These are phyloP conservation scores for Pestalotiopsis sp. DNA, from an alignment of 2,329 filamentous ascomycete genomes.

Conservation along the genomic window DNA sequence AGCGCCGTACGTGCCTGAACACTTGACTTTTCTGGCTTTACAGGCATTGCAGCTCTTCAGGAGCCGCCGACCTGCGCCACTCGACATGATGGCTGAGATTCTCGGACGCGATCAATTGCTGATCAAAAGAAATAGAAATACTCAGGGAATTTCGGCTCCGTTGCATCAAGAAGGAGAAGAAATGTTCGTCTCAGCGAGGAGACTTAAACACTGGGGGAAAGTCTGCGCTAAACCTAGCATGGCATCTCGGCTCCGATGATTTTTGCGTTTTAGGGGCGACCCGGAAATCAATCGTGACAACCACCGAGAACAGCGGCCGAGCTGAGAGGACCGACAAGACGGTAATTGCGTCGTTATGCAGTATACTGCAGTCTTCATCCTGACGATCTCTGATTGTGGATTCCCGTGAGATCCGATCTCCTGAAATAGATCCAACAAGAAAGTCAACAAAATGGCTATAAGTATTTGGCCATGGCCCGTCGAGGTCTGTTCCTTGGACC, in stretches of 20 bases:
- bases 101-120: background rate
- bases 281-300: background rate
- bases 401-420: background rate
- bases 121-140: background rate
- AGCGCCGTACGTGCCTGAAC: constrained; percentile 31
- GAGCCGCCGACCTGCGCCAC: constrained; percentile 10
- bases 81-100: background rate
- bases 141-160: background rate
- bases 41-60: constrained; percentile 40
- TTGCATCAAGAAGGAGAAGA: background rate
- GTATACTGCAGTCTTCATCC: too few species aligned
- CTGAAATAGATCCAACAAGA: background rate
- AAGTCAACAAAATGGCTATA: background rate
- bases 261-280: background rate
- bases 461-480: background rate
- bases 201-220: background rate
- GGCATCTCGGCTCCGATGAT: background rate
- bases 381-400: background rate
- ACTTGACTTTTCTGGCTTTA: constrained; percentile 43
- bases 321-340: too few species aligned
- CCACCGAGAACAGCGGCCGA: too few species aligned
- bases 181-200: background rate
- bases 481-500: background rate
- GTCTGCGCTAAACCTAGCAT: background rate
- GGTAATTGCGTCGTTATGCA: too few species aligned